A percentile compares a stretch with the other conserved stretches of the same genome.
Conservation (phyloP, 2,329 filamentous ascomycete species). For the Ilyonectria robusta region DNA sequence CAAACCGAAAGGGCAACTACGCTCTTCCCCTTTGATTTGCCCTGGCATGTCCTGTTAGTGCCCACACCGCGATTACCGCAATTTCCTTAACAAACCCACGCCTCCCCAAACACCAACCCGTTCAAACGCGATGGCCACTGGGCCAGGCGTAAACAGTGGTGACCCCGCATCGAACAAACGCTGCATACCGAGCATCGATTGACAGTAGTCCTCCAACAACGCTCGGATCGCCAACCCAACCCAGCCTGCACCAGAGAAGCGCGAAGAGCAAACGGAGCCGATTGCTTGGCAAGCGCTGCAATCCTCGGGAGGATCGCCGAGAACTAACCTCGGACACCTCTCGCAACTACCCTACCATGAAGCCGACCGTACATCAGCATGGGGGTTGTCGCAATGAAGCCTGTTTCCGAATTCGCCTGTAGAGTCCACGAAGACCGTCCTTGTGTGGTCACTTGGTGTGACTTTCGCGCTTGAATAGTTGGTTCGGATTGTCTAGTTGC, state of each 20-base stretch:
- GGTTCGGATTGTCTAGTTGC: too few species aligned
- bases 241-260: constrained; percentile 2
- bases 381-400: too few species aligned
- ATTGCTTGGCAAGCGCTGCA: constrained; percentile 6
- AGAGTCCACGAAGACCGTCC: too few species aligned
- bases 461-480: too few species aligned
- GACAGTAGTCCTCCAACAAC: constrained; percentile 6
- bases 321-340: too few species aligned
- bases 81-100: neutral
- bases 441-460: too few species aligned
- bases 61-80: neutral
- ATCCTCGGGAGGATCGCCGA: neutral
- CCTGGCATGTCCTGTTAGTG: constrained; percentile 3
- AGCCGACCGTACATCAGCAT: too few species aligned
- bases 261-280: constrained; percentile 3
- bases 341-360: too few species aligned
- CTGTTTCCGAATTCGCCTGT: too few species aligned
- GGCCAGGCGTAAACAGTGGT: neutral
- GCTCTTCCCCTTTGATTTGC: neutral
- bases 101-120: neutral
- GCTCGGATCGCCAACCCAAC: neutral
- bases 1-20: too few species aligned
- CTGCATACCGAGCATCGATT: neutral
- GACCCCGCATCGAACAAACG: constrained; percentile 3
- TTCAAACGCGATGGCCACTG: constrained; percentile 1